Conservation (phyloP, 306 rosid species). For the Citrullus colocynthis region DNA sequence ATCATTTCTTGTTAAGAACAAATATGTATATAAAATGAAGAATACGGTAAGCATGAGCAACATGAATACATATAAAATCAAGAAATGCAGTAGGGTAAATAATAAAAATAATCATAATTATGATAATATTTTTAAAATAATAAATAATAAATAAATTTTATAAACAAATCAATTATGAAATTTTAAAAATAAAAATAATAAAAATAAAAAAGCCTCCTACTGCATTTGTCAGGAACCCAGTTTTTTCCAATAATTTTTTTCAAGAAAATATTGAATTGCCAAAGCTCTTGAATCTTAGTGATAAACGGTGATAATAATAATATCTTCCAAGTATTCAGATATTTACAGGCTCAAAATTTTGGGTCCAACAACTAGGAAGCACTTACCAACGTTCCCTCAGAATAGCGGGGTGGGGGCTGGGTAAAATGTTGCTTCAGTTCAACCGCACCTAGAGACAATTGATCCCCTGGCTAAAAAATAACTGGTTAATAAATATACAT, state of each 20-base stretch:
- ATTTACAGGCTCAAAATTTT: not conserved
- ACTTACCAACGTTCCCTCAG: conserved; percentile 76
- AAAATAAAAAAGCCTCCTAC: not conserved
- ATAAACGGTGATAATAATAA: not conserved
- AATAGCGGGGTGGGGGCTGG: conserved; percentile 77
- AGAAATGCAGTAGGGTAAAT: not conserved
- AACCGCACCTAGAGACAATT: conserved; percentile 33
- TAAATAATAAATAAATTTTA: no score
- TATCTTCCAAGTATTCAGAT: not conserved
- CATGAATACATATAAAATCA: not conserved
- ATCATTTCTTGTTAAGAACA: no score
- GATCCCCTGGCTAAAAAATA: conserved; percentile 54
- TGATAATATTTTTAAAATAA: no score
- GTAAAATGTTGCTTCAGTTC: conserved; percentile 61
- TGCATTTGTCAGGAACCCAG: not conserved
- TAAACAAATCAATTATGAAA: no score
- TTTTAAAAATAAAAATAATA: no score
- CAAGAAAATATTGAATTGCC: not conserved
- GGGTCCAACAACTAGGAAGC: not conserved
- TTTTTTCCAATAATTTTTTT: not conserved
- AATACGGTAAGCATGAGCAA: not conserved
- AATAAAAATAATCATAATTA: not conserved
- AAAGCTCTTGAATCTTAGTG: not conserved
- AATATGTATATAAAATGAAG: not conserved
- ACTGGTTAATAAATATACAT: conserved; percentile 14